phyloP scores from a whole-genome alignment of 169 alveolate species.

The Plasmodium gonderi region DNA sequence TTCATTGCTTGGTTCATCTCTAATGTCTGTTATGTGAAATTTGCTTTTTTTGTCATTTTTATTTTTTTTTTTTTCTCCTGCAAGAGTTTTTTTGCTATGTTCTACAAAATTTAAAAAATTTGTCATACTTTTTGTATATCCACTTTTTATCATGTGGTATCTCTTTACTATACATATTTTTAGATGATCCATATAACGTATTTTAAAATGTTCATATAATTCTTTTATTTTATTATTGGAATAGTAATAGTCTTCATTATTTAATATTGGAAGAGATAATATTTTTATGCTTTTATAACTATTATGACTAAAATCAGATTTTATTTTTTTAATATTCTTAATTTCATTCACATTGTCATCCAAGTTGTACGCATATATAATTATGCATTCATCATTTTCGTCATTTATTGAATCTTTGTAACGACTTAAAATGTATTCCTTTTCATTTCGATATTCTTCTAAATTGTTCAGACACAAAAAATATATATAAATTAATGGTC shows the following conservation, averaged over 20 bases:
- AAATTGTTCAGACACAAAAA: constrained; percentile 40
- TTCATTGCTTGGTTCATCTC: neutral
- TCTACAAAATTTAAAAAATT: constrained; percentile 39
- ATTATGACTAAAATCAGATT: constrained; percentile 57
- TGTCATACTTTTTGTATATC: constrained; percentile 45
- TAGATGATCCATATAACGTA: constrained; percentile 37
- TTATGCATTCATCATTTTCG: constrained; percentile 54
- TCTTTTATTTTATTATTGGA: constrained; percentile 36
- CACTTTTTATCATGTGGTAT: constrained; percentile 28
- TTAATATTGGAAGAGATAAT: constrained; percentile 35
- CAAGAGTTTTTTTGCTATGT: constrained; percentile 3
- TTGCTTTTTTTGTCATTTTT: constrained; percentile 3
- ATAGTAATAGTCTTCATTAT: constrained; percentile 21
- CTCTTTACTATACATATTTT: constrained; percentile 72
- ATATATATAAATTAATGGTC: constrained; percentile 50
- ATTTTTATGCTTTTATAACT: constrained; percentile 58
- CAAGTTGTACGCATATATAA: constrained; percentile 47
- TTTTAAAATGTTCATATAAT: constrained; percentile 66
- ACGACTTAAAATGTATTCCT: constrained; percentile 37
- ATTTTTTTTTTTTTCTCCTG: constrained; percentile 48
- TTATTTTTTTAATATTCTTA: constrained; percentile 59
- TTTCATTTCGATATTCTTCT: constrained; percentile 57
- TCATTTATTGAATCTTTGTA: constrained; percentile 33
- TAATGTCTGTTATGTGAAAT: constrained; percentile 8
- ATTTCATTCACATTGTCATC: constrained; percentile 58